phyloP scores from a whole-genome alignment of 164 flowering plant species.

The Vitis labrusca region DNA sequence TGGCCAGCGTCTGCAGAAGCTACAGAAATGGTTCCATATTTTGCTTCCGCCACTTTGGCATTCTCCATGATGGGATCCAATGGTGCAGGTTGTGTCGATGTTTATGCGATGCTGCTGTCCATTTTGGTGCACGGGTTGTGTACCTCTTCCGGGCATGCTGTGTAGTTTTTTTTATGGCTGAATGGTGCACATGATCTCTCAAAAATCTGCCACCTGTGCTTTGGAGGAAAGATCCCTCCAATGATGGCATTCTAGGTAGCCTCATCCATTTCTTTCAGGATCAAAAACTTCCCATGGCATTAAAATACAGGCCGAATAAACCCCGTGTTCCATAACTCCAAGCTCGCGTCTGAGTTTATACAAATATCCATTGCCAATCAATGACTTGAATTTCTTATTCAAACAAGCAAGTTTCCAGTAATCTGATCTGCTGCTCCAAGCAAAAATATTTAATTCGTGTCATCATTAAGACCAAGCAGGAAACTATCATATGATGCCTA shows the following conservation, averaged over 20 bases:
- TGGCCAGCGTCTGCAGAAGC: too few species aligned
- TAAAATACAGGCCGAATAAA: slow-evolving; percentile 32
- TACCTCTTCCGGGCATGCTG: too few species aligned
- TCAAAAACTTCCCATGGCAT: slow-evolving; percentile 48
- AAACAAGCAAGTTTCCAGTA: slow-evolving; percentile 34
- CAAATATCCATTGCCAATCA: slow-evolving; percentile 25
- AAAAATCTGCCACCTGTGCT: too few species aligned
- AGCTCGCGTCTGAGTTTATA: slow-evolving; percentile 27
- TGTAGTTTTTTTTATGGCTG: too few species aligned
- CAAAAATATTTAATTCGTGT: slow-evolving; percentile 25
- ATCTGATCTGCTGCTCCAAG: slow-evolving; percentile 39
- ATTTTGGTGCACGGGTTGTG: too few species aligned
- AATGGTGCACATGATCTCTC: too few species aligned
- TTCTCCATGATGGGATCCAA: too few species aligned
- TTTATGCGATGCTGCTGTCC: too few species aligned
- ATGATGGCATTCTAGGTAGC: slow-evolving; percentile 28
- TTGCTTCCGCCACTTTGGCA: too few species aligned
- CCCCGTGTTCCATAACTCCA: slow-evolving; percentile 47
- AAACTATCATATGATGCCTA: slow-evolving; percentile 26
- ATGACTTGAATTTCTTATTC: slow-evolving; percentile 26
- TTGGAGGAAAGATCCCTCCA: too few species aligned
- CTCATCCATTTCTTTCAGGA: slow-evolving; percentile 44
- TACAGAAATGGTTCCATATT: too few species aligned
- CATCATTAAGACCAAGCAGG: slow-evolving; percentile 41
- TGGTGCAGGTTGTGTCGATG: too few species aligned